These are phyloP conservation scores for Ophiostoma angusticollis DNA, from an alignment of 2,329 filamentous ascomycete genomes.

Conservation along the genomic window DNA sequence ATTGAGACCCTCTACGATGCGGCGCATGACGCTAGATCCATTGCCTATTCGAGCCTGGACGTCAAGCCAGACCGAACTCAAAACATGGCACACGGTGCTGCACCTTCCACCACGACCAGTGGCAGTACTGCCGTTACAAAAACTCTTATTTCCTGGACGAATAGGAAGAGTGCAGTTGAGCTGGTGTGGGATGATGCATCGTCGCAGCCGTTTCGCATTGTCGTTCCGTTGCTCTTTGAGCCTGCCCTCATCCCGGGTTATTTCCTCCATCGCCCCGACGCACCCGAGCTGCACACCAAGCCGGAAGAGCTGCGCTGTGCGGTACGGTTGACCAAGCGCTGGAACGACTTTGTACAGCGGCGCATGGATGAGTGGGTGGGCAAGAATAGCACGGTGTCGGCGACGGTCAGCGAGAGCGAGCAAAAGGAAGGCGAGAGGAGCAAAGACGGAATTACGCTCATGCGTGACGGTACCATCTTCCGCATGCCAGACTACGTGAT, in stretches of 20 bases:
- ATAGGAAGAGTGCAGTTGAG: too few relatives aligned
- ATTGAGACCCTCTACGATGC: constrained; percentile 34
- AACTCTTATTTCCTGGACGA: too few relatives aligned
- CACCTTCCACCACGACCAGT: too few relatives aligned
- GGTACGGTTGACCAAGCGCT: constrained; percentile 33
- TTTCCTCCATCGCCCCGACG: constrained; percentile 27
- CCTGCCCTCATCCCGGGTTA: constrained; percentile 42
- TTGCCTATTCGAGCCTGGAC: constrained; percentile 27
- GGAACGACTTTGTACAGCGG: constrained; percentile 34
- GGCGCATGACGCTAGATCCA: constrained; percentile 27
- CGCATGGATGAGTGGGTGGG: constrained; percentile 33
- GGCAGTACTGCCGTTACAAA: too few relatives aligned
- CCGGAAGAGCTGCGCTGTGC: constrained; percentile 43
- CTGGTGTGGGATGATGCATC: constrained; percentile 14
- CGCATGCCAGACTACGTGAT: constrained; percentile 29
- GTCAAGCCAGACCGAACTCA: too few relatives aligned
- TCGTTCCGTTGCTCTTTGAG: constrained; percentile 41
- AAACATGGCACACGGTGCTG: too few relatives aligned
- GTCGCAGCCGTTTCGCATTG: constrained; percentile 31
- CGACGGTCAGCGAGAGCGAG: neutral
- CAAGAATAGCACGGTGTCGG: constrained; percentile 15
- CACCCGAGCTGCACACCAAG: constrained; percentile 32
- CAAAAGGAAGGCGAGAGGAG: constrained; percentile 8
- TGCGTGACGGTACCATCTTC: constrained; percentile 9
- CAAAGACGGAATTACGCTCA: neutral